Base-by-base conservation (phyloP, 1,284 basidiomycete species). In the Mycosarcoma mackinlayi region DNA sequence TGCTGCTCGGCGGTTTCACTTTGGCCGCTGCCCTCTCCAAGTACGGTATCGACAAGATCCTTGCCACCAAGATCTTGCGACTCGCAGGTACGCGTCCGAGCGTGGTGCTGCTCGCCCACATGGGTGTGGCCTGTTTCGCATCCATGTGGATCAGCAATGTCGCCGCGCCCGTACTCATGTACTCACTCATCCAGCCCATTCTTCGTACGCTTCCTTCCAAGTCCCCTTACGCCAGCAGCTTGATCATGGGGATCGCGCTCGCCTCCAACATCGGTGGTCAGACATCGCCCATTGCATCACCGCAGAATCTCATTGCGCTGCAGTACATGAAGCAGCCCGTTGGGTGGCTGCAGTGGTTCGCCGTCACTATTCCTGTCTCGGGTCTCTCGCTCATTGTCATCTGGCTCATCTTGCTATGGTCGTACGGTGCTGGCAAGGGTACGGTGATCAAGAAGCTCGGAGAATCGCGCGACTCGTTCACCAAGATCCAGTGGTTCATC, bases 101-200 rank as follows among this genome's bases (percentile, higher is more conserved):
- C 71, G 89, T 88, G 0, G 94, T 99, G 2, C 85, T 98, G 16
- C 87, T 98, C 34, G 91, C 93, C 0, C 93, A 98, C 84, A 98
- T 98, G 96, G 88, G 87, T 35, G 94, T 98, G 5, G 92, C 94
- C 1, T 97, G 94, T 80, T 98, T 98, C 81, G 94, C 95, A 2
- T 93, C 92, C 83, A 99, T 98, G 96, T 98, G 94, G 96, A 98
- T 98, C 78, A 91, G 91, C 82, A 98, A 99, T 80, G 95, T 98
- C 14, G 95, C 95, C 0, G 95, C 95, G 7, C 96, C 96, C 13
- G 97, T 95, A 1, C 86, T 98, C 13, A 97, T 94, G 85, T 98
- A 97, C 83, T 94, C 94, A n/a, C 86, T 98, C 59, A 94, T 98
- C 82, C 81, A 97, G 91, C 96, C 95, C 14, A 97, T 98, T 76